A percentile compares a stretch with the other conserved stretches of the same genome.
These are phyloP conservation scores for Ascochyta viciae-villosae DNA, from an alignment of 2,329 filamentous ascomycete genomes.

Conservation along the genomic window DNA sequence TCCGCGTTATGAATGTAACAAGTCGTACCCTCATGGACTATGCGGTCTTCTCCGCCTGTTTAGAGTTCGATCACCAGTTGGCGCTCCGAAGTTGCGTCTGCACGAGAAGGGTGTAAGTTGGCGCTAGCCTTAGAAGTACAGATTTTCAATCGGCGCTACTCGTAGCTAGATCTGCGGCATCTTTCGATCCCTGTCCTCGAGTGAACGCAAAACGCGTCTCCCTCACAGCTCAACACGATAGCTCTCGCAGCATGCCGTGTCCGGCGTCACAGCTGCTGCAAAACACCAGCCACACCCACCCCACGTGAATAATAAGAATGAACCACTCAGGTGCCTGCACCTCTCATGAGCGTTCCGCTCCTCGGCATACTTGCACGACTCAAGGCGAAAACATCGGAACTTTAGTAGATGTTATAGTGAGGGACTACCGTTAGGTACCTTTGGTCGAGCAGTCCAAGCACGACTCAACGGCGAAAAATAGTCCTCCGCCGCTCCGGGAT, in stretches of 20 bases:
- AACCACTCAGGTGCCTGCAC: background rate
- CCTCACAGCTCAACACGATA: background rate
- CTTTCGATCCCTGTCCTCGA: slow-evolving; percentile 6
- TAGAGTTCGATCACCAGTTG: slow-evolving; percentile 1
- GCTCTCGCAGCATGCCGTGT: slow-evolving; percentile 2
- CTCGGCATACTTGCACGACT: slow-evolving; percentile 10
- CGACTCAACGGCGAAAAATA: background rate
- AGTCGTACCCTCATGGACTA: background rate
- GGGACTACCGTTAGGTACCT: slow-evolving; percentile 1
- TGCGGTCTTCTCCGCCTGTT: background rate
- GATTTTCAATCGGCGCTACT: slow-evolving; percentile 1
- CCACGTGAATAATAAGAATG: background rate
- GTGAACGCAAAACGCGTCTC: background rate
- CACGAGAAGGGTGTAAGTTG: background rate
- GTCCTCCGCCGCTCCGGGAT: background rate
- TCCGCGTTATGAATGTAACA: background rate
- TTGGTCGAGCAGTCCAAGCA: slow-evolving; percentile 2
- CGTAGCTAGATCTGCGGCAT: background rate
- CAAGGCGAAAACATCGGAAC: background rate
- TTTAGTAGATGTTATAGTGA: background rate
- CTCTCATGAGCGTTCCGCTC: background rate
- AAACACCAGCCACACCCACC: slow-evolving; percentile 7
- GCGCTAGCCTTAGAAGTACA: background rate
- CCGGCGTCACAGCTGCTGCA: slow-evolving; percentile 7
- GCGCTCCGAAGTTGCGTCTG: background rate